Evolutionary conservation across 2,329 filamentous ascomycete species (phyloP), one percentile per base, ranked within the genome.

Genomic region (Ophiobolus disseminans): DNA sequence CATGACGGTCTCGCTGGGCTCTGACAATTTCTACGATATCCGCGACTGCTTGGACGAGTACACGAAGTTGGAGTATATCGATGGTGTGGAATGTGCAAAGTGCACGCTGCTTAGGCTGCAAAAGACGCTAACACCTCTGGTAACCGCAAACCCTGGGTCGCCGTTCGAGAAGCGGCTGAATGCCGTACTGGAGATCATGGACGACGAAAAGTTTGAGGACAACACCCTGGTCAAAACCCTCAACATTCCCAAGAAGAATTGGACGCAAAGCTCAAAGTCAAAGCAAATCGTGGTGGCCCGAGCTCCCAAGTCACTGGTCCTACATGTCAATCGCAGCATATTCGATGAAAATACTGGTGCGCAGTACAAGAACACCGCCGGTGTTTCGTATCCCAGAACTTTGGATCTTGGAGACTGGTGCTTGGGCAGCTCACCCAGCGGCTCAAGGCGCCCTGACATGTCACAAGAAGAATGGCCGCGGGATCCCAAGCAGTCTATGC

Each of bases 311-410:
- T 90, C 88, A 46, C 78, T 99, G 11, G 89, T 86, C 0, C 80
- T 97, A 7, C 94, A 99, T 69, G 83, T 97, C 69, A 97, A 97
- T 66, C 85, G 94, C 31, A 97, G 92, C 40, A 83, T 94, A 0
- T 97, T 96, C 62, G 89, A 97, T 62, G 91, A 95, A 58, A 80
- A 78, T 40, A 95, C 90, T 0, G 90, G 91, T 4, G 78, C 84
- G 50, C 84, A 91, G 72, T 86, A 83, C 65, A 97, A 97, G 74
- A 97, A 97, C 62, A 84, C 85, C 25, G 89, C 92, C 0, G 80
- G 82, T 0, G 89, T 99, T 14, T 80, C 80, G 17, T 97, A 96
- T 61, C 91, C 92, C 0, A 80, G 79, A 51, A 76, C 76, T 0
- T 76, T 97, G 14, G 87, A 96, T 66, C 75, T 99, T 2, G 87